A percentile compares a stretch with the other conserved stretches of the same genome.
phyloP scores from a whole-genome alignment of 345 rosid genomes.

The Melaleuca quinquenervia region DNA sequence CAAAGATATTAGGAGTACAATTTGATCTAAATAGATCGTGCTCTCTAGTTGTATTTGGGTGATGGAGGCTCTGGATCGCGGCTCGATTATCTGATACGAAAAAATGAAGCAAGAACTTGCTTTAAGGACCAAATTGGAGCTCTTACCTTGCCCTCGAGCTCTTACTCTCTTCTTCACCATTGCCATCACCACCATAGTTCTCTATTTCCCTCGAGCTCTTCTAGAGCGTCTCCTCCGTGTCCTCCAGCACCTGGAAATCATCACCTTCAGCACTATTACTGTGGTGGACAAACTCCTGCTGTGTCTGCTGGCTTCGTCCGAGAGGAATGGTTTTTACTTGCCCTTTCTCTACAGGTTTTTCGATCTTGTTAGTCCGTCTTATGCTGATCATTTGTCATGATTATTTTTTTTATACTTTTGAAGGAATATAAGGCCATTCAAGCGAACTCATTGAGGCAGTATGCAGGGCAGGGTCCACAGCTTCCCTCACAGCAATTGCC shows the following conservation, averaged over 20 bases:
- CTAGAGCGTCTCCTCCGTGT: conserved; percentile 7
- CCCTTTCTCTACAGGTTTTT: not conserved
- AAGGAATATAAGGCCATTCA: conserved; percentile 19
- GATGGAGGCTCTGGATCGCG: no score
- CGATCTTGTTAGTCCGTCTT: not conserved
- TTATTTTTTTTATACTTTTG: not conserved
- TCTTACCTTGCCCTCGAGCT: no score
- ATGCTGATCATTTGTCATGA: not conserved
- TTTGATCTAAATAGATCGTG: not conserved
- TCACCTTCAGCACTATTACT: not conserved
- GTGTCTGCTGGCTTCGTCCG: not conserved
- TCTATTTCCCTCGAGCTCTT: conserved; percentile 32
- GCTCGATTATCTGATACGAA: no score
- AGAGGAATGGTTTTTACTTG: not conserved
- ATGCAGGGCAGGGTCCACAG: no score
- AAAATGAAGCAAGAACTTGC: not conserved
- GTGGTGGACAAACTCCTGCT: not conserved
- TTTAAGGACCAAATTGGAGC: not conserved
- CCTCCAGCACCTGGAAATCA: conserved; percentile 17
- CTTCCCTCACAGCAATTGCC: no score
- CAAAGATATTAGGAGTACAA: not conserved
- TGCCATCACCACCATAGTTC: conserved; percentile 12
- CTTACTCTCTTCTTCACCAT: no score
- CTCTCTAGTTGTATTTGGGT: not conserved
- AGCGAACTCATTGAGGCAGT: conserved; percentile 19